Base-by-base conservation (phyloP, 176 grass and related monocot species). In the Oryza punctata region DNA sequence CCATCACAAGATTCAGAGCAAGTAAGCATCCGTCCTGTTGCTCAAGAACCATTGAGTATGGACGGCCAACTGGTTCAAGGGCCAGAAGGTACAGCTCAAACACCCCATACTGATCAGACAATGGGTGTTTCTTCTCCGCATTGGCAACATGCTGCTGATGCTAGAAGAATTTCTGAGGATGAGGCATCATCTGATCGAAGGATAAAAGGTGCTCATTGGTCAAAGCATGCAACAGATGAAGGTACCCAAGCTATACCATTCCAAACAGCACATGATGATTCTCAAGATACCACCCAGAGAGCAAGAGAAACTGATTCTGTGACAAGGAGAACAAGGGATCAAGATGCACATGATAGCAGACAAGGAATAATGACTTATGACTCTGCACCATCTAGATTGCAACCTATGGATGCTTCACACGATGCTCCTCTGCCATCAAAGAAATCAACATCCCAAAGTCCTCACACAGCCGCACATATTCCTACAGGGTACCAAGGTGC, bases 1-100 rank as follows among this genome's bases (percentile, higher is more conserved):
- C 38, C 71, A 69, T 21, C 73, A 77, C 86, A 78, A 77, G 85
- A 87, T 87, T 46, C 64, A 82, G 85, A 82, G 46, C 65, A 77
- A 70, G 52, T 41, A 76, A 71, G 40, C 41, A 64, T 67, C 70
- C 10, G 19, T 37, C 80, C 72, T 76, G 72, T 71, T 82, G 65
- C 49, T 70, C 52, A 77, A 78, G 79, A 88, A 70, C 43, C 73
- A 77, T 35, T 41, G 66, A 70, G 61, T 45, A 81, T 40, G 84
- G 60, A 81, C 10, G 32, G 18, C n/a, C 46, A 75, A 59, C 45
- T 57, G 32, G 68, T 73, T 65, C 49, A 65, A 79, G 76, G 68
- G 49, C 76, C 16, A 26, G 76, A 65, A 72, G 65, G 49, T 44
- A 79, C 18, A 43, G 12, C 61, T 75, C 44, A 9, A 75, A 46